These are phyloP conservation scores for Vachellia pachyceras DNA, from an alignment of 306 rosid genomes.

Conservation along the genomic window DNA sequence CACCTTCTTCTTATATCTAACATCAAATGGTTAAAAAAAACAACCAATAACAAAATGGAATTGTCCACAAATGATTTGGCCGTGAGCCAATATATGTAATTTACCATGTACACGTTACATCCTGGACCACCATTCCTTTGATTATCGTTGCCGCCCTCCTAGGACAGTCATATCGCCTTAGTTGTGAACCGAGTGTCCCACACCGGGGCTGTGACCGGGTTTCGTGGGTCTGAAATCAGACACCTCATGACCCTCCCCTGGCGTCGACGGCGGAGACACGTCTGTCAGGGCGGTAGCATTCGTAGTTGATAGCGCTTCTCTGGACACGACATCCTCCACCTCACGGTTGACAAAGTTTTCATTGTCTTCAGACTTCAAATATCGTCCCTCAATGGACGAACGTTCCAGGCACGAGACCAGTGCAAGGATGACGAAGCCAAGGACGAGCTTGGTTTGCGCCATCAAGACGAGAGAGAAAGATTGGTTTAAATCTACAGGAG, in stretches of 20 bases:
- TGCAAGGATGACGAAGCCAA: slow-evolving; percentile 30
- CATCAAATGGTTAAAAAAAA: background rate
- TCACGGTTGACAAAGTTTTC: background rate
- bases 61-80: background rate
- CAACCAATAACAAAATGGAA: background rate
- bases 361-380: slow-evolving; percentile 35
- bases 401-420: slow-evolving; percentile 31
- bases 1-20: background rate
- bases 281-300: background rate
- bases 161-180: slow-evolving; percentile 33
- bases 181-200: slow-evolving; percentile 61
- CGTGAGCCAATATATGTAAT: background rate
- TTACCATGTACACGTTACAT: background rate
- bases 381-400: slow-evolving; percentile 42
- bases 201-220: slow-evolving; percentile 89
- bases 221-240: slow-evolving; percentile 62
- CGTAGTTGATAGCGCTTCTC: background rate
- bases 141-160: background rate
- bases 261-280: slow-evolving; percentile 40
- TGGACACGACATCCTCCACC: background rate
- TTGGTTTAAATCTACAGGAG: background rate
- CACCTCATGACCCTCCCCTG: slow-evolving; percentile 32
- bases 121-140: background rate
- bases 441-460: slow-evolving; percentile 40
- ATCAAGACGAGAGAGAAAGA: slow-evolving; percentile 10